Conservation (phyloP, 129 eudicot genomes). For the Pulicaria dysenterica region DNA sequence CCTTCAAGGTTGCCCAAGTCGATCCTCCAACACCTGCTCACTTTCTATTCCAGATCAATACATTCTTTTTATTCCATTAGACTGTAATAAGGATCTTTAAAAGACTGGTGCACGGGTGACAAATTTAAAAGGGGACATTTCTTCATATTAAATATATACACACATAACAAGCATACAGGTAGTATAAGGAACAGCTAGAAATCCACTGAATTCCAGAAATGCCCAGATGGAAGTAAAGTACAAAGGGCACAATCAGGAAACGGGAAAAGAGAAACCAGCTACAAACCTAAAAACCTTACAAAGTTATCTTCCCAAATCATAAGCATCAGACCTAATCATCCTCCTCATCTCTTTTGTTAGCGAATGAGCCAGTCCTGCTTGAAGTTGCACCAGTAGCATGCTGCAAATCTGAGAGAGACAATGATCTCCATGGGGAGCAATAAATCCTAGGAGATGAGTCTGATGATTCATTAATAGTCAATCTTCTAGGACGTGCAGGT, state of each 20-base stretch:
- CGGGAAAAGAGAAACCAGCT: slow-evolving; percentile 35
- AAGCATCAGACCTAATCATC: slow-evolving; percentile 29
- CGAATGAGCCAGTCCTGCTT: slow-evolving; percentile 5
- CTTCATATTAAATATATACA: slow-evolving; percentile 12
- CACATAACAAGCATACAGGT: slow-evolving; percentile 33
- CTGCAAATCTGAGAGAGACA: slow-evolving; percentile 78
- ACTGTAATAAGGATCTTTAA: neutral
- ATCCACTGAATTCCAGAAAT: slow-evolving; percentile 39
- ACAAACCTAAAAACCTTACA: slow-evolving; percentile 23
- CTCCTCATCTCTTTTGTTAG: slow-evolving; percentile 26
- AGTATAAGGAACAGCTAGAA: slow-evolving; percentile 27
- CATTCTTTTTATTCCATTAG: too few relatives aligned
- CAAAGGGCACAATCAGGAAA: slow-evolving; percentile 40
- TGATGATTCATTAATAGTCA: slow-evolving; percentile 30
- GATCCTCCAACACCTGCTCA: too few relatives aligned
- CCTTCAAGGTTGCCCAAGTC: too few relatives aligned
- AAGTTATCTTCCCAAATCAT: slow-evolving; percentile 16
- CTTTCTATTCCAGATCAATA: too few relatives aligned
- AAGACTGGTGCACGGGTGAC: neutral
- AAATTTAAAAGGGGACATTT: slow-evolving; percentile 6
- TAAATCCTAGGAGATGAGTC: slow-evolving; percentile 39
- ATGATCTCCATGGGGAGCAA: slow-evolving; percentile 63
- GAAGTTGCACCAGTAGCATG: slow-evolving; percentile 45
- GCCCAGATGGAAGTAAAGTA: slow-evolving; percentile 41
- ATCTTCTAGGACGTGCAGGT: slow-evolving; percentile 52